Evolutionary conservation across 352 stramenopile species (phyloP), one percentile per base, ranked within the genome.

Genomic region (Phytophthora aleatoria): DNA sequence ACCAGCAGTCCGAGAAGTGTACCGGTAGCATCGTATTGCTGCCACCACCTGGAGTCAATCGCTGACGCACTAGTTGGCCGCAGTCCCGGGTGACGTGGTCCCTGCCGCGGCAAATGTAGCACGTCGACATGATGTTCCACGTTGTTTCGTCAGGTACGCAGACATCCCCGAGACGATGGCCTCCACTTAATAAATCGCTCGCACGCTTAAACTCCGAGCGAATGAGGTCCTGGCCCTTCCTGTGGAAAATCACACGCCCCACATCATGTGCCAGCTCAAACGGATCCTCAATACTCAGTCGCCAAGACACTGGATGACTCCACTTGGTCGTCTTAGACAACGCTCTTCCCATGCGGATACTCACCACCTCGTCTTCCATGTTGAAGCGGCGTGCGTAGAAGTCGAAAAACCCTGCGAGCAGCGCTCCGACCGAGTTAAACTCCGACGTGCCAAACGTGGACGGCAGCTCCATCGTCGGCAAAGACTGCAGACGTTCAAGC

Each of bases 321-420:
- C 85, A 93, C 43, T 87, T 94, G 12, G 79, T 83, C 36, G 75
- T 78, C 61, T 92, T 92, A 2, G 81, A 79, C 50, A 94, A 63
- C 7, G 77, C 33, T 3, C 68, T 68, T 10, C 83, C 95, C 13
- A 79, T 83, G 9, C 96, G 87, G 12, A 99, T 79, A 57, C 90
- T 98, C 45, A 99, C 92, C 5, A 99, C 94, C 20, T 96, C 73
- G 45, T 96, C 81, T 45, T 97, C 93, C 68, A 95, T 91, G 76
- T 99, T 97, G 65, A 99, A 99, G 39, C 98, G 83, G 45, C 81
- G 92, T 3, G 92, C 89, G 74, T 98, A 99, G 68, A 98, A 99
- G 16, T 92, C 85, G 74, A 99, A 99, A 81, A 99, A 99, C 0
- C 90, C 94, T 20, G 90, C 80, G 11, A 99, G 85, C 6, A 99